These are phyloP conservation scores for Candida takata DNA, from an alignment of 805 yeast species.

Conservation along the genomic window DNA sequence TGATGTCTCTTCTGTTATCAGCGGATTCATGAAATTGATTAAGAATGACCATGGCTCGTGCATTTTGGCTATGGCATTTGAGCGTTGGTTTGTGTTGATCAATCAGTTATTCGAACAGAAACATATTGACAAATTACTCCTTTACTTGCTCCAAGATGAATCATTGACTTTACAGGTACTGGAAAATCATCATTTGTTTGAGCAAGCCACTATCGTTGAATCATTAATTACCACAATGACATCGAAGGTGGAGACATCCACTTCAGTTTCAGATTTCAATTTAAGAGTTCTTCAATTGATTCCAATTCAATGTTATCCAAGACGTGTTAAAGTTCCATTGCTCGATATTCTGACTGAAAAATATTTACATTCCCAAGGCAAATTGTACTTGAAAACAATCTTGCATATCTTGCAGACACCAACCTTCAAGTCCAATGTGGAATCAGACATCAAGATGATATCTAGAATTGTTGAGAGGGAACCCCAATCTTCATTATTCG, in stretches of 20 bases:
- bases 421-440: conserved; percentile 47
- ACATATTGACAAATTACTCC: conserved; percentile 26
- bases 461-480: conserved; percentile 15
- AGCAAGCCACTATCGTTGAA: conserved; percentile 36
- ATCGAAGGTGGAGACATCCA: conserved; percentile 4
- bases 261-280: conserved; percentile 1
- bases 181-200: conserved; percentile 36
- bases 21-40: conserved; percentile 23
- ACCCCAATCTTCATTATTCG: conserved; percentile 24
- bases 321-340: conserved; percentile 26
- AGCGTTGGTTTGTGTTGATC: conserved; percentile 50
- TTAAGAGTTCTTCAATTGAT: conserved; percentile 21
- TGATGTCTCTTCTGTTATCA: conserved; percentile 17
- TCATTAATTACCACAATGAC: conserved; percentile 22
- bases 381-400: conserved; percentile 20
- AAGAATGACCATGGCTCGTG: conserved; percentile 5
- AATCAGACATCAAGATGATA: conserved; percentile 30
- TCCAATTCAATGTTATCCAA: conserved; percentile 45
- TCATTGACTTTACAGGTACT: conserved; percentile 23
- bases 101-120: conserved; percentile 28
- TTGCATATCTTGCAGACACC: conserved; percentile 40
- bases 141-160: conserved; percentile 18
- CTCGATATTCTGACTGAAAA: conserved; percentile 18
- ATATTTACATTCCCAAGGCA: conserved; percentile 7
- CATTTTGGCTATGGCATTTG: conserved; percentile 26